Evolutionary conservation across 345 rosid genomes (phyloP).

Genomic region (Brassica incana): DNA sequence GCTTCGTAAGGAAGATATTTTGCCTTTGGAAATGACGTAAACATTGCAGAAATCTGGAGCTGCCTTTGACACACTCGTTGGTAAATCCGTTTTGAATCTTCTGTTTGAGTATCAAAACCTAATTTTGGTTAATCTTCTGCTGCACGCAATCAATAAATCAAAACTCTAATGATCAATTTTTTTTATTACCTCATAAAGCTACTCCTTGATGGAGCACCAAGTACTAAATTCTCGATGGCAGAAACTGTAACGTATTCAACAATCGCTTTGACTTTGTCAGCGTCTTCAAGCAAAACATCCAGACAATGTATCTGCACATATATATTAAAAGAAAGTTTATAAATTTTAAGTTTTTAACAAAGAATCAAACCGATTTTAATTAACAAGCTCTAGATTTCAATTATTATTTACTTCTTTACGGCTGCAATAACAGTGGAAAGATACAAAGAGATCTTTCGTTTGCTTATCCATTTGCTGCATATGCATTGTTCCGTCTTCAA

Average conservation of each 20-base stretch:
- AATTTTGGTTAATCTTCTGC: neutral
- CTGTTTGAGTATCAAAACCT: neutral
- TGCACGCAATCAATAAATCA: neutral
- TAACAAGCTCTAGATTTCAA: too few species aligned
- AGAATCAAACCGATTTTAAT: too few species aligned
- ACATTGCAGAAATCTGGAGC: neutral
- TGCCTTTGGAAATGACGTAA: neutral
- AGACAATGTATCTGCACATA: neutral
- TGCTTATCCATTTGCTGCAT: neutral
- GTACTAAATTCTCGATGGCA: neutral
- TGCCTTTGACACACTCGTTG: neutral
- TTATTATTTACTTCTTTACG: neutral
- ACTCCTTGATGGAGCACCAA: neutral
- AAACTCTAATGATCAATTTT: neutral
- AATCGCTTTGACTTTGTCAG: neutral
- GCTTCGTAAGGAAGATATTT: neutral
- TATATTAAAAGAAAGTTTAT: neutral
- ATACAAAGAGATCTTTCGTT: neutral
- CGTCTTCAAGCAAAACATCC: neutral
- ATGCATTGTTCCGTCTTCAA: neutral
- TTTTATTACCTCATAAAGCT: neutral
- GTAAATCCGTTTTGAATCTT: conserved; percentile 1
- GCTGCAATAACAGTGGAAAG: neutral
- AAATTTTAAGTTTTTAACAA: too few species aligned
- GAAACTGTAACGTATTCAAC: neutral